Evolutionary conservation across 768 basidiomycete species (phyloP).

Genomic region (Agrocybe praecox): DNA sequence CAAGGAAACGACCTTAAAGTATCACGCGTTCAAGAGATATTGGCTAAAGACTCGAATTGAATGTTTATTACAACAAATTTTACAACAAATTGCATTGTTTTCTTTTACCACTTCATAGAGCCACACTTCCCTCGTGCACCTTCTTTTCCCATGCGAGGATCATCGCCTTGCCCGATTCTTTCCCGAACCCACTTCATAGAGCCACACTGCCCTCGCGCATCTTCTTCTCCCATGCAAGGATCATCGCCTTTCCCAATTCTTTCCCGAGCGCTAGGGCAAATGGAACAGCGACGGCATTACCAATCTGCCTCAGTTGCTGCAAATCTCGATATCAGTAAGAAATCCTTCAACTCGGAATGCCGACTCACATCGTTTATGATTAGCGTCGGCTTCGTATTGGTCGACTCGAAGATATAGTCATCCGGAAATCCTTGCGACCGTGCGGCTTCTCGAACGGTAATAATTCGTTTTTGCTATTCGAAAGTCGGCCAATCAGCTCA

Average conservation of each 20-base stretch:
- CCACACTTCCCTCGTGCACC: too few relatives aligned
- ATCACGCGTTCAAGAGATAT: slow-evolving; percentile 76
- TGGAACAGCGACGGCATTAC: slow-evolving; percentile 78
- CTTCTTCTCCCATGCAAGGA: slow-evolving; percentile 45
- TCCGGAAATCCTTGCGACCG: slow-evolving; percentile 84
- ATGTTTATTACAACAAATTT: too few relatives aligned
- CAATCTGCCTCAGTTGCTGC: slow-evolving; percentile 78
- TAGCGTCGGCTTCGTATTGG: slow-evolving; percentile 32
- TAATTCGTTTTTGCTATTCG: slow-evolving; percentile 67
- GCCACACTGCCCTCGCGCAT: slow-evolving; percentile 48
- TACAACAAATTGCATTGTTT: too few relatives aligned
- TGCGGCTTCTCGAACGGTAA: slow-evolving; percentile 69
- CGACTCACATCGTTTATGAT: slow-evolving; percentile 55
- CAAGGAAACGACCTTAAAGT: slow-evolving; percentile 83
- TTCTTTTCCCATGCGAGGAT: too few relatives aligned
- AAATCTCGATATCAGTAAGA: background rate
- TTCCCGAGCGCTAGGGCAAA: slow-evolving; percentile 66
- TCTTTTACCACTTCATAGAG: too few relatives aligned
- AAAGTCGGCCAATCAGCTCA: background rate
- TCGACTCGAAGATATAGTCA: slow-evolving; percentile 60
- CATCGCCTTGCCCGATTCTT: too few relatives aligned
- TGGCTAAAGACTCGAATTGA: slow-evolving; percentile 43
- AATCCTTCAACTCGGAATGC: background rate
- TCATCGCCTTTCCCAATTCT: slow-evolving; percentile 43
- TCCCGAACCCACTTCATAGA: too few relatives aligned